A percentile compares a stretch with the other conserved stretches of the same genome.
phyloP scores from a whole-genome alignment of 192 early-diverging fungal genomes.

The Umbelopsis sp. region DNA sequence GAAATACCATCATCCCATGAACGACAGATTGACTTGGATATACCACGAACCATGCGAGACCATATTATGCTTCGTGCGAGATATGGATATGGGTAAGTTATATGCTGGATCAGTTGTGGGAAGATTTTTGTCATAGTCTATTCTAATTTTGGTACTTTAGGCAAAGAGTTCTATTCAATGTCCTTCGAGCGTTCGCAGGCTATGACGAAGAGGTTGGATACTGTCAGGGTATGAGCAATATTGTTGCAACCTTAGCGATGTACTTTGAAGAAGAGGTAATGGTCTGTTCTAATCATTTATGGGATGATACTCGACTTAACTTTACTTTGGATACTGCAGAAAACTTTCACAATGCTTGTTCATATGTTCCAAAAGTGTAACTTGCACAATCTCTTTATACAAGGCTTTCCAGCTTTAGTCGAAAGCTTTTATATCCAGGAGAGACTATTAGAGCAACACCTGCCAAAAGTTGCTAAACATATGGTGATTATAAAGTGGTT shows the following conservation, averaged over 20 bases:
- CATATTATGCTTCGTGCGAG: constrained; percentile 62
- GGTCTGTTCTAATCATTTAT: too few species aligned
- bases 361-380: constrained; percentile 51
- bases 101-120: not conserved
- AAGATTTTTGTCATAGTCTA: too few species aligned
- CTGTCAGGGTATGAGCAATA: constrained; percentile 86
- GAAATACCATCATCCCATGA: constrained; percentile 43
- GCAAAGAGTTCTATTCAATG: constrained; percentile 77
- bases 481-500: constrained; percentile 38
- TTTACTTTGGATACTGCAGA: constrained; percentile 28
- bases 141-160: constrained; percentile 30
- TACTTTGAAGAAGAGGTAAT: constrained; percentile 64
- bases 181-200: constrained; percentile 74
- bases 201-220: constrained; percentile 83
- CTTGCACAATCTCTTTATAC: constrained; percentile 52
- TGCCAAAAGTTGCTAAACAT: constrained; percentile 45
- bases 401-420: constrained; percentile 57
- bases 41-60: constrained; percentile 56
- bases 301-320: too few species aligned
- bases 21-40: constrained; percentile 61
- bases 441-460: constrained; percentile 44
- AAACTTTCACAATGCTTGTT: constrained; percentile 51
- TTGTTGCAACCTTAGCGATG: constrained; percentile 74
- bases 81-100: constrained; percentile 56
- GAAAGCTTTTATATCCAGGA: constrained; percentile 61